Evolutionary conservation across 1,139 yeast species (phyloP), one percentile per base, ranked within the genome.

Genomic region (Taiozyma sp.): DNA sequence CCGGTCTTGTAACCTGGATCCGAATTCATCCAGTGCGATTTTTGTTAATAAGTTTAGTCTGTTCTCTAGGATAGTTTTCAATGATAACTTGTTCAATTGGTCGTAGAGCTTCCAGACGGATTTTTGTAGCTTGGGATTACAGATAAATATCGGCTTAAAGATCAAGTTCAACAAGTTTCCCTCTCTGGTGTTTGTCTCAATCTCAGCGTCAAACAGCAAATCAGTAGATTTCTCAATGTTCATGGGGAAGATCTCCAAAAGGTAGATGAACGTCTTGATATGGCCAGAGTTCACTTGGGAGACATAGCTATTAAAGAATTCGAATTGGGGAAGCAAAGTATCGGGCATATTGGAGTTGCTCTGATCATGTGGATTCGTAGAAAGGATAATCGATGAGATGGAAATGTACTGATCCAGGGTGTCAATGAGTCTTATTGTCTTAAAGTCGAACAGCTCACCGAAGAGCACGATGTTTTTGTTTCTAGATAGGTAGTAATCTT

Each of bases 381-480:
- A 40, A 2, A 40, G 30, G 16, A 40, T 16, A 4, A 24, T 43
- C 22, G 38, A 27, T 8, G 44, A 19, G 2, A 50, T 9, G n/a
- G 24, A 27, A 12, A 51, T 27, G 22, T 52, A 47, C 6, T 36
- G 42, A 27, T 43, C 38, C 13, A 61, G 23, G 2, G 52, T 48
- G 10, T 60, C 65, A 23, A 61, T 58, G 13, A 60, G 42, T 23
- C 47, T 52, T 2, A 59, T 59, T 2, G 59, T 55, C n/a, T 60
- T 59, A 44, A 53, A 58, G 14, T 62, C 64, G 49, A 62, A 62
- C 28, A 62, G 50, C 43, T 61, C 61, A n/a, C 54, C 58, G 46
- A 60, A 62, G 5, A 60, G 48, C 0, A 56, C 48, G 2, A 62
- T 24, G 32, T 60, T 62, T 39, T 60, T 62, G 43, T 57, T 57